Conservation (phyloP, 352 stramenopile genomes). For the Phytophthora constricta region DNA sequence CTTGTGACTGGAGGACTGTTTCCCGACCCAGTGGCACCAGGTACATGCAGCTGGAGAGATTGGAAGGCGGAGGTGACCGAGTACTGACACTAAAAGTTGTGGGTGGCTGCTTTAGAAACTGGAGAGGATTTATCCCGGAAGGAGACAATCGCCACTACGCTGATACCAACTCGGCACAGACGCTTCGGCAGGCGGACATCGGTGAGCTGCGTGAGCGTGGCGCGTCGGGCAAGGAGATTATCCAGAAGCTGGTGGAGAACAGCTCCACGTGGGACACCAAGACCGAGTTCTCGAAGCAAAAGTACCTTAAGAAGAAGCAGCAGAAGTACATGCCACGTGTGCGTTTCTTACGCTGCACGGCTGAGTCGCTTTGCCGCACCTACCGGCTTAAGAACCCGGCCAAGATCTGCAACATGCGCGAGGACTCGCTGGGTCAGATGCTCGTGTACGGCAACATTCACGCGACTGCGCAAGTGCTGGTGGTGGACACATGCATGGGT, state of each 20-base stretch:
- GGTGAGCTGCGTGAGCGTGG: constrained; percentile 71
- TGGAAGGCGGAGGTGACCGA: not conserved
- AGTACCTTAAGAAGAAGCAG: constrained; percentile 97
- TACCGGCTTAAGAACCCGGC: constrained; percentile 91
- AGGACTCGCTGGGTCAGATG: constrained; percentile 94
- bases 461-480: constrained; percentile 87
- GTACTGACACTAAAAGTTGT: constrained; percentile 3
- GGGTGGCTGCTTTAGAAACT: constrained; percentile 52
- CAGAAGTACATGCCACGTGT: constrained; percentile 92
- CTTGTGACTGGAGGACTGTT: constrained; percentile 78
- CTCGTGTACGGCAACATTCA: constrained; percentile 94
- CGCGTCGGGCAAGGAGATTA: constrained; percentile 85
- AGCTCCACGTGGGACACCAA: constrained; percentile 95
- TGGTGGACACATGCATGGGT: constrained; percentile 94
- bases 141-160: constrained; percentile 86
- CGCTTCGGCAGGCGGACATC: constrained; percentile 75
- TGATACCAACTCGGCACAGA: constrained; percentile 88
- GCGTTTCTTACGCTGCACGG: constrained; percentile 86
- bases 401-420: constrained; percentile 91
- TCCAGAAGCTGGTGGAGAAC: constrained; percentile 94
- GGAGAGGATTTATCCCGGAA: constrained; percentile 77
- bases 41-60: constrained; percentile 25
- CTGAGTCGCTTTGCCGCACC: constrained; percentile 88
- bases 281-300: constrained; percentile 96
- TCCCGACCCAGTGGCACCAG: constrained; percentile 79